Evolutionary conservation across 306 rosid species (phyloP), one percentile per base, ranked within the genome.

Genomic region (Sphenostylis stenocarpa): DNA sequence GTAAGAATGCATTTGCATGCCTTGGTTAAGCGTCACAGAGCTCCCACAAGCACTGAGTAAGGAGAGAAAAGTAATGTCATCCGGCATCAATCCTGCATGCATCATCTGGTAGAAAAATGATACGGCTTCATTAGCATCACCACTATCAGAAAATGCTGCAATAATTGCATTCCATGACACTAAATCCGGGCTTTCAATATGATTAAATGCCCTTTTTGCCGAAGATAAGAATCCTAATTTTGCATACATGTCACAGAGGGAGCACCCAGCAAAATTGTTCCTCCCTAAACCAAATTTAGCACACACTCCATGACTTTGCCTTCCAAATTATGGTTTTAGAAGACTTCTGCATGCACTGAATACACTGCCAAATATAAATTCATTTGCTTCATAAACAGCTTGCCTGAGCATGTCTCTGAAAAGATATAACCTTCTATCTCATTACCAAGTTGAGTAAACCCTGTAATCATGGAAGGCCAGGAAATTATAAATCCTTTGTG

Each of bases 91-190:
- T 45, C 87, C 87, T 16, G 11, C 62, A 36, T 62, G 75, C 81
- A 87, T 84, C 94, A 88, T 85, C 76, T 39, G 65, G 66, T 82
- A 62, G 84, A 92, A 92, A 60, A 88, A 73, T 21, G 73, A 70
- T 56, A 83, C 15, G 66, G 96, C 90, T 87, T 78, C 92, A 68
- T 80, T 44, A 21, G 83, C 75, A 68, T 88, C 83, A 34, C 81
- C 84, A 58, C 14, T 65, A 62, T 83, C 83, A 57, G 90, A 82
- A 78, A 82, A 80, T n/a, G 96, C 91, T 4, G 90, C 83, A 72
- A 92, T 87, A 45, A 92, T 88, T 57, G 91, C 90, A 73, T 88
- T 92, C 96, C 97, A 92, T 20, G 92, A 86, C 23, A 88, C 97
- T 69, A 86, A 76, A 86, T 92, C 94, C 45, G 88, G 92, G 63